These are phyloP conservation scores for Cydonia oblonga DNA, from an alignment of 331 rosid species.

Conservation along the genomic window DNA sequence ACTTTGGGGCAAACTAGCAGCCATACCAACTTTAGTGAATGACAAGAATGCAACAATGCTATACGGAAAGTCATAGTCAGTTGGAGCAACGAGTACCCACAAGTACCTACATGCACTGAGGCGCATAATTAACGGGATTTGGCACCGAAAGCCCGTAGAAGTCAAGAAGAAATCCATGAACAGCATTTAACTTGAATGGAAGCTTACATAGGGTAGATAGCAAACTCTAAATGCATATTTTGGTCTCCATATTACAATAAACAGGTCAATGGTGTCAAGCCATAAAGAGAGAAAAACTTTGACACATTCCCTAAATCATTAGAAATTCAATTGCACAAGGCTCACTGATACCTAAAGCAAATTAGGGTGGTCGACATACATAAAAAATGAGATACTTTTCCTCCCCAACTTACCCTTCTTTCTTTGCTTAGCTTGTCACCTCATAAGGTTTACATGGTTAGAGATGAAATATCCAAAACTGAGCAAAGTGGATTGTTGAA, in stretches of 20 bases:
- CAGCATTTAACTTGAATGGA: neutral
- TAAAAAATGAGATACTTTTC: neutral
- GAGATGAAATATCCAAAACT: neutral
- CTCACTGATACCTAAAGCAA: neutral
- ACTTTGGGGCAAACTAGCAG: neutral
- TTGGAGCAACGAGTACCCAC: too few species aligned
- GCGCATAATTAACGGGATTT: neutral
- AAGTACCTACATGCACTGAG: neutral
- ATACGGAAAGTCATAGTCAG: too few species aligned
- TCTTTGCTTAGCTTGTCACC: neutral
- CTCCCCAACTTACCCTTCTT: neutral
- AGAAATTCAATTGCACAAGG: neutral
- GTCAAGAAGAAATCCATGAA: neutral
- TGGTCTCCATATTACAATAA: neutral
- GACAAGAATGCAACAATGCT: too few species aligned
- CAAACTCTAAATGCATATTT: neutral
- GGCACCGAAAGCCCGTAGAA: neutral
- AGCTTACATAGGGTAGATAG: neutral
- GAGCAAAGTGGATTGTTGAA: neutral
- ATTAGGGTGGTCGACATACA: neutral
- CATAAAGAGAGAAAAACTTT: neutral
- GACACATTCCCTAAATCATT: neutral
- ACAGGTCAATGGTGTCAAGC: neutral
- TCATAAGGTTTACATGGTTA: neutral
- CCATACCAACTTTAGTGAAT: too few species aligned